These are phyloP conservation scores for Eucalyptus globulus DNA, from an alignment of 345 rosid species.

Conservation along the genomic window DNA sequence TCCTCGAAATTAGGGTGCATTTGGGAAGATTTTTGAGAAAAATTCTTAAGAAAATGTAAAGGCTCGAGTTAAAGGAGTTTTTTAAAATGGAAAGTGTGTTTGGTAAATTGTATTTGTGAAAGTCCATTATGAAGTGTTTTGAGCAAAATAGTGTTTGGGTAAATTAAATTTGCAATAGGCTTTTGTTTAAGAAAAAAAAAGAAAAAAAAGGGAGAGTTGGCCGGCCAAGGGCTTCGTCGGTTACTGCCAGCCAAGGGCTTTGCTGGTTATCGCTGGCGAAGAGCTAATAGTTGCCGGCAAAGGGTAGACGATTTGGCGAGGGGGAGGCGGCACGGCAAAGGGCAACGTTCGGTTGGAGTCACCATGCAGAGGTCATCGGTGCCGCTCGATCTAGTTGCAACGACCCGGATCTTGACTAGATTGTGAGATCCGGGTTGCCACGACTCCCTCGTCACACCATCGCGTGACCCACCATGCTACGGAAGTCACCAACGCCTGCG, in stretches of 20 bases:
- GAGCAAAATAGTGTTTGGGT: too few species aligned
- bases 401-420: fast-evolving
- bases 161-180: too few species aligned
- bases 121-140: fast-evolving
- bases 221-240: fast-evolving
- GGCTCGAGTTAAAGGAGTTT: fast-evolving
- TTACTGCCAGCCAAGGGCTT: fast-evolving
- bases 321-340: fast-evolving
- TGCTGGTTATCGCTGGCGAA: fast-evolving
- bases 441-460: fast-evolving
- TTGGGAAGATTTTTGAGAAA: too few species aligned
- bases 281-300: fast-evolving
- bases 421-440: fast-evolving
- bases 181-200: too few species aligned
- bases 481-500: fast-evolving
- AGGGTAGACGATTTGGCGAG: fast-evolving
- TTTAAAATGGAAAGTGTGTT: too few species aligned
- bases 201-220: too few species aligned
- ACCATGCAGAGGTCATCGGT: fast-evolving
- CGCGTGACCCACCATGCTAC: fast-evolving
- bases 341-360: fast-evolving
- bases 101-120: too few species aligned
- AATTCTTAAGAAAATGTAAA: too few species aligned
- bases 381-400: fast-evolving
- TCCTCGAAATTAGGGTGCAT: too few species aligned